Evolutionary conservation across 129 eudicot species (phyloP), one percentile per base, ranked within the genome.

Genomic region (Calendula officinalis): DNA sequence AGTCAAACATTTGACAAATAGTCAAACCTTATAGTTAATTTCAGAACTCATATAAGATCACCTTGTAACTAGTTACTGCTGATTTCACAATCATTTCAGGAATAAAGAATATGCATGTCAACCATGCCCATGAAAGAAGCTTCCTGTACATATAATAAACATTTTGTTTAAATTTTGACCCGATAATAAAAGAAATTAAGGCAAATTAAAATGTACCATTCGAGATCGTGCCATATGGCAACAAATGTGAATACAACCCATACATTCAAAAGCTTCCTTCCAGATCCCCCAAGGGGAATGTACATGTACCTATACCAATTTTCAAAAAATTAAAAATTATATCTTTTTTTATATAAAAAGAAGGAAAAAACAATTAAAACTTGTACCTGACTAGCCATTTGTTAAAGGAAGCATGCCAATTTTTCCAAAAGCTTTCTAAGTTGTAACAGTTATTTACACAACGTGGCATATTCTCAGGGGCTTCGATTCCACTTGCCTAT

Each of bases 121-220:
- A 88, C 99, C 99, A 92, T 54, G 99, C 99, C 96, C 99, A 92
- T 44, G 96, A 92, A 50, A 92, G 87, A 92, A 92, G 99, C 69
- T 88, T 92, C 99, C 99, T 92, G 81, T 22, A 85, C 34, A 66
- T 63, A 40, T 27, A 70, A 41, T 53, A 35, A 60, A 48, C 42
- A 51, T 1, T n/a, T n/a, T n/a, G n/a, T n/a, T 65, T 48, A 75
- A 62, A 67, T 7, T 16, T 27, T 11, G 62, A 64, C 62, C 32
- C 48, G 15, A 55, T 13, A 14, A 27, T 30, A 61, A 33, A 8
- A 1, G 13, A 59, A 66, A 71, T 32, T 17, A 3, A 12, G 8
- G 54, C 58, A 65, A 68, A 70, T 15, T 54, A 22, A 41, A 50
- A 60, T 2, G n/a, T 92, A 92, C 99, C 99, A 92, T 62, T 92